Evolutionary conservation across 2,329 filamentous ascomycete genomes (phyloP), one percentile per base, ranked within the genome.

Genomic region (Microsporum ferrugineum): DNA sequence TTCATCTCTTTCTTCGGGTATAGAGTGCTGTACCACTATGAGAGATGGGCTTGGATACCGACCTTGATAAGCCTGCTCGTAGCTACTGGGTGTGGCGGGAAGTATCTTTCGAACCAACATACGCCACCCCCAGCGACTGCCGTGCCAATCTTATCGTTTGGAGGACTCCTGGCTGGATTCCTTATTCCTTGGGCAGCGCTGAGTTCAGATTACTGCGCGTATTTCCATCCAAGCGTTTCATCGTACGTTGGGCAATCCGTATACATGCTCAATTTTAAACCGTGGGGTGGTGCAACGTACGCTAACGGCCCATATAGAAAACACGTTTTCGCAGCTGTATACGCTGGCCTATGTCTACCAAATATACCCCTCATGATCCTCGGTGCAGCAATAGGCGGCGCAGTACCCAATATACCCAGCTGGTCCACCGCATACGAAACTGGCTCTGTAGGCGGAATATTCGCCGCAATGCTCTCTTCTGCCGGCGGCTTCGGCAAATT

Each of bases 1-100:
- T 73, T 78, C 1, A 79, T 88, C 47, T 84, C 84, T 0, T 84
- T 83, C 0, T 87, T 88, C 68, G 86, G 86, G 0, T 87, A 88
- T 68, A 79, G 78, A 60, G 75, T 84, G 51, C 87, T 89, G 70
- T 85, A 88, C 68, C 77, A 80, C 60, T 89, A 88, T 69, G 85
- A 88, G 73, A 79, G 85, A 69, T 82, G 71, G 63, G 70, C 65
- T 12, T 67, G 65, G 66, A 66, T 67, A 34, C 64, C 62, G 8
- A 63, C 63, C n/a, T 27, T 67, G 12, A 60, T 66, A 17, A 60
- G 61, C 58, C 65, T 67, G 56, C 59, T 66, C 39, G 62, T 66
- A 51, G 62, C 65, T 17, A 64, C 65, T 5, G 66, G 66, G 3
- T 66, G 62, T 49, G 65, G 65, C 29, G 66, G 63, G 6, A 65